Conservation (phyloP, 73 alveolate genomes). For the Symbiodinium pilosum region DNA sequence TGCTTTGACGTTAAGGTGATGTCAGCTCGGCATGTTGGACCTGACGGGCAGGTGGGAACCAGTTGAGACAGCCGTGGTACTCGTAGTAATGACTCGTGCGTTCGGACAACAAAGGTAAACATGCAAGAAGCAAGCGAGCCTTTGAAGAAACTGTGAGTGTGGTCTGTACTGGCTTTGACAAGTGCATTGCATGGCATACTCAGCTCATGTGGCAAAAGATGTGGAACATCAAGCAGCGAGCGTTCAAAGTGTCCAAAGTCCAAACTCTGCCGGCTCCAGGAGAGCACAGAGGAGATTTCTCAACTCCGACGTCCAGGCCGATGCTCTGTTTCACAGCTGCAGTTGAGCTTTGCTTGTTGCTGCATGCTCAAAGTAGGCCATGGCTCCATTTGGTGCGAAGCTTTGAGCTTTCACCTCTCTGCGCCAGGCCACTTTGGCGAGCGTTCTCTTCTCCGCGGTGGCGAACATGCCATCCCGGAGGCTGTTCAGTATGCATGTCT, state of each 20-base stretch:
- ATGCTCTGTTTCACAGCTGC: no score
- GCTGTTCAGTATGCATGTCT: not conserved
- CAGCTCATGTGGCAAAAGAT: no score
- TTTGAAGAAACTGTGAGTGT: no score
- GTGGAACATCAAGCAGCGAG: no score
- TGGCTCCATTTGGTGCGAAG: not conserved
- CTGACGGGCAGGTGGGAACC: conserved; percentile 30
- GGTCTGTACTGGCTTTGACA: no score
- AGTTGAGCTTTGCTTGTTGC: no score
- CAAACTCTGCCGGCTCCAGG: conserved; percentile 10
- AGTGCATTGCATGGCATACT: no score
- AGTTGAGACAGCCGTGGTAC: no score
- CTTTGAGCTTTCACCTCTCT: not conserved
- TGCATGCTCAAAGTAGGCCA: no score
- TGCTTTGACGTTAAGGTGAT: not conserved
- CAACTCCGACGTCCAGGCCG: conserved; percentile 80
- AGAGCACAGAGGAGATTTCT: conserved; percentile 20
- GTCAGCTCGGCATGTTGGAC: conserved; percentile 38
- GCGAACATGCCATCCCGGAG: conserved; percentile 84
- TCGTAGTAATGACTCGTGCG: no score
- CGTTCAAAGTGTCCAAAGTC: no score
- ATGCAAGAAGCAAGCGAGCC: not conserved
- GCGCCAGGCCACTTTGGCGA: conserved; percentile 89
- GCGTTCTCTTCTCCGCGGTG: conserved; percentile 91
- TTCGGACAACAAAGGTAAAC: not conserved